phyloP scores from a whole-genome alignment of 169 alveolate genomes.

The Plasmodium gonderi region DNA sequence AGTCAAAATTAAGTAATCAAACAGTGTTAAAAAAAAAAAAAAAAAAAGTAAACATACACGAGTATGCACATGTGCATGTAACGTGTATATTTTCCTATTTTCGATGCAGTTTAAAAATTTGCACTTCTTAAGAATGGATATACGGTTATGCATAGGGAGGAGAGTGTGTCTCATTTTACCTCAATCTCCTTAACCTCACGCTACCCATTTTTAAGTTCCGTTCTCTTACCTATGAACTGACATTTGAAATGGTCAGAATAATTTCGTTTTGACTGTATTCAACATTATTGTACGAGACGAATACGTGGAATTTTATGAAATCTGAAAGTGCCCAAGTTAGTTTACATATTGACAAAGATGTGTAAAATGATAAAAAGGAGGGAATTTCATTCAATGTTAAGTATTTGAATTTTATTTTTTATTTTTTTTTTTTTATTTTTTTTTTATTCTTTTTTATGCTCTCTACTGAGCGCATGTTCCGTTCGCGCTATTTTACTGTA shows the following conservation, averaged over 20 bases:
- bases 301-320: slow-evolving; percentile 24
- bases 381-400: too few relatives aligned
- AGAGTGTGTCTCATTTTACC: background rate
- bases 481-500: background rate
- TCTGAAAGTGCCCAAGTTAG: slow-evolving; percentile 1
- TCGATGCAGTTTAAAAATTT: background rate
- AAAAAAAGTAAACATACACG: too few relatives aligned
- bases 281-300: slow-evolving; percentile 46
- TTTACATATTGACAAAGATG: background rate
- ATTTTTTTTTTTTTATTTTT: too few relatives aligned
- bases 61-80: too few relatives aligned
- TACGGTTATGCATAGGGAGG: background rate
- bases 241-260: slow-evolving; percentile 34
- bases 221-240: background rate
- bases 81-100: background rate
- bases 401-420: too few relatives aligned
- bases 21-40: too few relatives aligned
- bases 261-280: slow-evolving; percentile 55
- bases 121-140: background rate
- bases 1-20: too few relatives aligned
- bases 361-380: too few relatives aligned
- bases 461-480: background rate
- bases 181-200: background rate
- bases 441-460: too few relatives aligned
- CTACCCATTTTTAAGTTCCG: background rate